Evolutionary conservation across 768 basidiomycete species (phyloP), one percentile per base, ranked within the genome.

Genomic region (Tylopilus vinaceipallidus): DNA sequence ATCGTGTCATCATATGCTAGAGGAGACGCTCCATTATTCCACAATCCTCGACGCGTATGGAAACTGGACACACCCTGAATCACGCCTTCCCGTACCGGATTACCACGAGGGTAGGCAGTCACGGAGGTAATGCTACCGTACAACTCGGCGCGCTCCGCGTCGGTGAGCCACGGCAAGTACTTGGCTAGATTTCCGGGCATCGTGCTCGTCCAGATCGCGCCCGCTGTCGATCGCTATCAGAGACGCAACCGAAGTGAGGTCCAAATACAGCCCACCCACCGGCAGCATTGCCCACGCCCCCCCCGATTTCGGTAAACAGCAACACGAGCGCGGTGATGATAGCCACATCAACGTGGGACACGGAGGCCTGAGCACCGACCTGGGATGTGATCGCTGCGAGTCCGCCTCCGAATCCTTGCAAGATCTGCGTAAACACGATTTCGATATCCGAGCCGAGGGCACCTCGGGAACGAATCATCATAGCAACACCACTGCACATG

Each of bases 331-430:
- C 83, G 6, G 83, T 87, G 36, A 80, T 80, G 57, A 81, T 81
- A 0, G 82, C 86, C 6, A 87, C 80, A 50, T 87, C 86, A 11
- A 63, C 63, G 57, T 86, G 86, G 0, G 79, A 71, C 3, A 86
- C 86, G 11, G 78, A 71, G 3, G 83, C 85, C 59, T 88, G 86
- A 3, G 84, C 79, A 26, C 76, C 79, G 32, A 84, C 81, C 59
- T 81, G 81, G 1, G 74, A 64, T 5, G 79, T 62, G 35, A 81
- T 70, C 8, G 78, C 77, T 3, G 85, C 84, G 48, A 89, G 74
- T 14, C 86, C 88, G 13, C 88, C 88, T 16, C 88, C 88, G 9
- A 83, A 69, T 40, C 87, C 88, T 67, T 88, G 87, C 14, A 91
- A 71, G 42, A 88, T 65, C 56, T 91, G 88, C 19, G 78, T 80